Evolutionary conservation across 371 early-diverging fungal species (phyloP).

Genomic region (Mucor racemosus): DNA sequence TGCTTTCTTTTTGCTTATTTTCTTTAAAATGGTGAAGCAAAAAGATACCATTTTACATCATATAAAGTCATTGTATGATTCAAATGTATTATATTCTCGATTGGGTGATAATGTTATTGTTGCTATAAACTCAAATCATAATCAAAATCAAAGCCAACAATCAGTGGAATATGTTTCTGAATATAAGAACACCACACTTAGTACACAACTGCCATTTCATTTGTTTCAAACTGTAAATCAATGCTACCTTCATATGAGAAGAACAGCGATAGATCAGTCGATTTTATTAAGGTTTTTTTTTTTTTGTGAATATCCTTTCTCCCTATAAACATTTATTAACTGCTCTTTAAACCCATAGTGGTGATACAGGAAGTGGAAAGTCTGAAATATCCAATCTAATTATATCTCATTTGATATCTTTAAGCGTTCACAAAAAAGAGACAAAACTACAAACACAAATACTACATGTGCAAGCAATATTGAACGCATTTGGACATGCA

Average conservation of each 20-base stretch:
- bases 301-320: not conserved
- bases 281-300: constrained; percentile 66
- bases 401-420: constrained; percentile 71
- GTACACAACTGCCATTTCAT: constrained; percentile 70
- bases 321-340: constrained; percentile 14
- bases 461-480: constrained; percentile 71
- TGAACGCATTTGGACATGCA: constrained; percentile 92
- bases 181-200: constrained; percentile 69
- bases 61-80: not conserved
- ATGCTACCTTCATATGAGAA: constrained; percentile 82
- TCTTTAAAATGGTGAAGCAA: not conserved
- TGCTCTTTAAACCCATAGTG: constrained; percentile 56
- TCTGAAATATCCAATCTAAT: constrained; percentile 70
- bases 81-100: not conserved
- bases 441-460: constrained; percentile 78
- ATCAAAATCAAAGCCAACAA: constrained; percentile 41
- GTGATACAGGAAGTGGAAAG: constrained; percentile 91
- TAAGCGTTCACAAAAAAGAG: constrained; percentile 82
- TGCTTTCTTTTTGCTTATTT: not conserved
- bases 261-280: constrained; percentile 82
- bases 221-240: constrained; percentile 78
- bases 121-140: not conserved
- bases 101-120: not conserved
- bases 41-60: not conserved
- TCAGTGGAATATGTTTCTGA: constrained; percentile 63